These are phyloP conservation scores for Tetrapyrgos nigripes DNA, from an alignment of 1,284 basidiomycete genomes.

Conservation along the genomic window DNA sequence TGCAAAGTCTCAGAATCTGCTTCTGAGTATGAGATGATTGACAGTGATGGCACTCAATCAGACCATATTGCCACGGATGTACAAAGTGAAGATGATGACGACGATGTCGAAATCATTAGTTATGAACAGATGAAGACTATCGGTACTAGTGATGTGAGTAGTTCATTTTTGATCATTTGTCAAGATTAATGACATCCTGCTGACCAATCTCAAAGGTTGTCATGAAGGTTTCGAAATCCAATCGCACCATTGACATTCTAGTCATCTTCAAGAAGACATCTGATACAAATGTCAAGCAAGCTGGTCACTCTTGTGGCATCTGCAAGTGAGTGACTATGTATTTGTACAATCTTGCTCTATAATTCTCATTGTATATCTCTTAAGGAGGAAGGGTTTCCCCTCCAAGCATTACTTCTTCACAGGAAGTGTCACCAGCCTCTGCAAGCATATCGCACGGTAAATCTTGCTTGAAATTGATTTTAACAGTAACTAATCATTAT, in stretches of 20 bases:
- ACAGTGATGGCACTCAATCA: background rate
- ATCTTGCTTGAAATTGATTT: background rate
- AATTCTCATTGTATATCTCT: background rate
- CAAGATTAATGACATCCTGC: background rate
- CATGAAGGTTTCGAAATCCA: background rate
- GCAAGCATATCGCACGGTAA: conserved; percentile 16
- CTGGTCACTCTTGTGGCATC: conserved; percentile 15
- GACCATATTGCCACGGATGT: background rate
- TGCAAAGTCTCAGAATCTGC: background rate
- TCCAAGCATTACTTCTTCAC: conserved; percentile 5
- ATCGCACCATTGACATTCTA: conserved; percentile 20
- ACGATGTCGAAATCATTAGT: background rate
- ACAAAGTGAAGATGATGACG: background rate
- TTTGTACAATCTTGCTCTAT: no score
- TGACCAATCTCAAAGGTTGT: no score
- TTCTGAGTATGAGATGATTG: background rate
- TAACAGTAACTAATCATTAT: background rate
- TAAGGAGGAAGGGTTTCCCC: background rate
- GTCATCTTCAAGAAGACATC: conserved; percentile 18
- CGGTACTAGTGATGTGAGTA: background rate
- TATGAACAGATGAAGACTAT: background rate
- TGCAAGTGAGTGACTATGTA: conserved; percentile 18
- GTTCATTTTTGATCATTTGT: background rate
- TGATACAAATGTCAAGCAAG: conserved; percentile 3
- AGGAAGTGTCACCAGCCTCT: conserved; percentile 8